Evolutionary conservation across 192 early-diverging fungal genomes (phyloP), one percentile per base, ranked within the genome.

Genomic region (Lunasporangiospora selenospora): DNA sequence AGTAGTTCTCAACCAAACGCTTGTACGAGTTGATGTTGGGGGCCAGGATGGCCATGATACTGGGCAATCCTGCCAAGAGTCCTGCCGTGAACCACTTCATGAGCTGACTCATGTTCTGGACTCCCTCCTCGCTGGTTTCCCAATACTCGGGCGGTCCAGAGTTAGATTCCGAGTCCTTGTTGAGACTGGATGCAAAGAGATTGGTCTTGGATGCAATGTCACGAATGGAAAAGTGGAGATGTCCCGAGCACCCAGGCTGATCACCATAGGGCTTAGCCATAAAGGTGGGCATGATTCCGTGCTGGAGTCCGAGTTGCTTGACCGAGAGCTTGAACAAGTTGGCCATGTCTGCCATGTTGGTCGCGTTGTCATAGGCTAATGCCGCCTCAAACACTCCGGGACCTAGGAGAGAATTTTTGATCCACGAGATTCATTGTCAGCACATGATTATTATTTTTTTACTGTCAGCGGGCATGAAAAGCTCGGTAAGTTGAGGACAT

Each of bases 21-120:
- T 93, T 93, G 77, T 93, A 93, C 80, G 82, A 83, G 75, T 93
- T 93, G 69, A 93, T 79, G 26, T 82, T 93, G 2, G 91, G 91
- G 4, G 89, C 90, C 43, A 89, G 67, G 55, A 90, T 75, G 2
- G 86, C 80, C 76, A 90, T 71, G 60, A 90, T 83, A 56, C 82
- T 85, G 10, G 89, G 89, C 29, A 92, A 55, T 8, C 85, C 90
- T 16, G 66, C 44, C 23, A 84, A 47, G 12, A 83, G 61, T 43
- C 83, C 86, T 26, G 81, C 83, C 9, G 83, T 50, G 51, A 85
- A 86, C 42, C 53, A 58, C 34, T 75, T 62, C 79, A 83, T 85
- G 30, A 66, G 71, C 23, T 65, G 57, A 16, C 66, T 80, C 86
- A 83, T 85, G 8, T 48, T 54, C 27, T 64, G 57, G 1, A 64